Percentiles rank a stretch among this genome's conserved stretches.
Evolutionary conservation across 2,329 filamentous ascomycete species (phyloP).

Genomic region (Metarhizium album): DNA sequence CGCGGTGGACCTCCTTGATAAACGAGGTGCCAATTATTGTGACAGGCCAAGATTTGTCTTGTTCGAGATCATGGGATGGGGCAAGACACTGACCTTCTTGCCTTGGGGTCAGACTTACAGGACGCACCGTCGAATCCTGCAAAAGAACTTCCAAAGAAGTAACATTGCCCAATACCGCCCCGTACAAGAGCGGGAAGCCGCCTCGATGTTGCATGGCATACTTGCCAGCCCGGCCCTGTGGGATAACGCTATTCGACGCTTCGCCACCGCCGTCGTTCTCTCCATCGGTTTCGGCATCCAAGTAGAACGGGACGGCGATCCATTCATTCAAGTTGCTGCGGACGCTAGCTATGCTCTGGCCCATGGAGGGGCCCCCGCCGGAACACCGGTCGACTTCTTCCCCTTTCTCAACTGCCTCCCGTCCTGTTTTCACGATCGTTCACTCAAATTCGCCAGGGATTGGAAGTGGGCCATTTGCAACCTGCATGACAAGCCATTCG

Average conservation of each 20-base stretch:
- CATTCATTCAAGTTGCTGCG: constrained; percentile 28
- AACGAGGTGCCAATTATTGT: constrained; percentile 31
- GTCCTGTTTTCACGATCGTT: constrained; percentile 21
- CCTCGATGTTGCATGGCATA: constrained; percentile 19
- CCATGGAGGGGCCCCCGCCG: constrained; percentile 19
- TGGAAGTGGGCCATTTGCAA: constrained; percentile 23
- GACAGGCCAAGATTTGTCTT: constrained; percentile 34
- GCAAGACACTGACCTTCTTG: constrained; percentile 33
- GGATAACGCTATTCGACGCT: constrained; percentile 26
- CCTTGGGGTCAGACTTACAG: constrained; percentile 30
- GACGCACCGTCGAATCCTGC: constrained; percentile 33
- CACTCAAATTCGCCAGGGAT: constrained; percentile 18
- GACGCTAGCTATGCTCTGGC: constrained; percentile 19
- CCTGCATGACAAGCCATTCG: constrained; percentile 34
- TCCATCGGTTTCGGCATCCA: constrained; percentile 32
- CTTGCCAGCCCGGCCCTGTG: constrained; percentile 21
- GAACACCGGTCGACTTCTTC: constrained; percentile 36
- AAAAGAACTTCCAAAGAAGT: constrained; percentile 30
- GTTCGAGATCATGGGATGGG: constrained; percentile 34
- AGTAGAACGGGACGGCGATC: constrained; percentile 25
- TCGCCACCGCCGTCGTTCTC: constrained; percentile 30
- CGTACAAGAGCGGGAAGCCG: constrained; percentile 25
- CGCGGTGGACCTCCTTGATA: constrained; percentile 33
- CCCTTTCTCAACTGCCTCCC: constrained; percentile 33
- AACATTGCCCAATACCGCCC: constrained; percentile 23